phyloP scores from a whole-genome alignment of 2,329 filamentous ascomycete species.

The Simplicillium sp. region DNA sequence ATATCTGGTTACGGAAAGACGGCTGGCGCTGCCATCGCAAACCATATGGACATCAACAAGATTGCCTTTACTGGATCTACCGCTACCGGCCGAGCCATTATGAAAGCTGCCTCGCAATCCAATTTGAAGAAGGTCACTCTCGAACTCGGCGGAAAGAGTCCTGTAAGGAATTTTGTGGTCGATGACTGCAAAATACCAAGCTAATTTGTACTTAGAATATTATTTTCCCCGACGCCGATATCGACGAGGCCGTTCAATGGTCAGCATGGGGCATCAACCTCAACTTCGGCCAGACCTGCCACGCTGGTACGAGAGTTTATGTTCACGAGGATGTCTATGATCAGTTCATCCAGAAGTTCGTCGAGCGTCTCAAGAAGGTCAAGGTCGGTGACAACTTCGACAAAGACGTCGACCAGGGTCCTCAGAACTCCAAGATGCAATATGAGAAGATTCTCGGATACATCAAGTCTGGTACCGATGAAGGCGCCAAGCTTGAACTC shows the following conservation, averaged over 20 bases:
- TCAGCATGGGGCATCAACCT: constrained; percentile 59
- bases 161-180: too few relatives aligned
- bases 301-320: constrained; percentile 70
- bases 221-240: constrained; percentile 64
- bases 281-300: constrained; percentile 55
- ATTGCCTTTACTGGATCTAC: constrained; percentile 72
- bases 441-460: constrained; percentile 73
- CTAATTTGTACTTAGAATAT: constrained; percentile 46
- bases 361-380: constrained; percentile 61
- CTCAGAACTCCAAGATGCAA: constrained; percentile 69
- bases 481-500: constrained; percentile 9
- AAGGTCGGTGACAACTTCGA: constrained; percentile 69
- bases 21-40: constrained; percentile 62
- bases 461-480: constrained; percentile 42
- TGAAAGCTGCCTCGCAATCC: constrained; percentile 65
- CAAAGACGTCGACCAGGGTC: constrained; percentile 68
- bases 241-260: constrained; percentile 65
- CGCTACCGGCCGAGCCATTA: constrained; percentile 58
- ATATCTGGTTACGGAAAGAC: constrained; percentile 66
- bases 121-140: constrained; percentile 71
- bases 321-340: constrained; percentile 79
- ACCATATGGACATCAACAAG: constrained; percentile 71
- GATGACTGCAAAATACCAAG: too few relatives aligned
- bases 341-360: constrained; percentile 70
- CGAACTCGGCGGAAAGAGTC: constrained; percentile 70